Evolutionary conservation across 2,329 filamentous ascomycete species (phyloP).

Genomic region (Aspergillus sp.): DNA sequence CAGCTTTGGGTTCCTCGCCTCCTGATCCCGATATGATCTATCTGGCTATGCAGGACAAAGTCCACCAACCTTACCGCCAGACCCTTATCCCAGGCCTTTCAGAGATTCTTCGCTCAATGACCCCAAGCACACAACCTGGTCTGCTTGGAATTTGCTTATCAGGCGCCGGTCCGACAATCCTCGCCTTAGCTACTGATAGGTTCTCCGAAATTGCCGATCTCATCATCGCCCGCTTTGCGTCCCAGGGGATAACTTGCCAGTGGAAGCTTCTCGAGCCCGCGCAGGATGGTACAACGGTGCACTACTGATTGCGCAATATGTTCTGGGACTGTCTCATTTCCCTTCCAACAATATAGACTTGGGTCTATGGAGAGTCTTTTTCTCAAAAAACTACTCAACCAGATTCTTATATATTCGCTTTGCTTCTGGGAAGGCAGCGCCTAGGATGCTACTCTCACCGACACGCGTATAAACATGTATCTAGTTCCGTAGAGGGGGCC

Average conservation of each 20-base stretch:
- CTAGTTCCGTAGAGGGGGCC: not conserved
- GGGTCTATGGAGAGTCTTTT: not conserved
- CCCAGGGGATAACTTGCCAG: conserved; percentile 69
- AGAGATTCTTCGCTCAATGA: conserved; percentile 89
- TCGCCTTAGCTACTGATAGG: conserved; percentile 87
- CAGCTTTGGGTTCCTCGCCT: conserved; percentile 85
- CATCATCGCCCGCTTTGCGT: conserved; percentile 75
- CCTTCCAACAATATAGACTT: not conserved
- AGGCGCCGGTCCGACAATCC: conserved; percentile 90
- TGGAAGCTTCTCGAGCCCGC: conserved; percentile 91
- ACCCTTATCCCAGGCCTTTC: conserved; percentile 88
- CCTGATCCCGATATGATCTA: conserved; percentile 94
- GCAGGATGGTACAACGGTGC: conserved; percentile 59
- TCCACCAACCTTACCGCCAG: conserved; percentile 95
- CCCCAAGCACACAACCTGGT: conserved; percentile 81
- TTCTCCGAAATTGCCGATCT: conserved; percentile 83
- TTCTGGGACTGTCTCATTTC: not conserved
- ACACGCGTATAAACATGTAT: not conserved
- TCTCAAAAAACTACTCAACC: not conserved
- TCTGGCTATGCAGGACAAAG: conserved; percentile 97
- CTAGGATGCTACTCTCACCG: not conserved
- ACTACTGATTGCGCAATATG: conserved; percentile 13
- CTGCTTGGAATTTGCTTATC: conserved; percentile 93
- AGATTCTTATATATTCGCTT: not conserved
- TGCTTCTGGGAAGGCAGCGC: not conserved